Base-by-base conservation (phyloP, 495 filamentous ascomycete species). In the Xylaria intraflava region DNA sequence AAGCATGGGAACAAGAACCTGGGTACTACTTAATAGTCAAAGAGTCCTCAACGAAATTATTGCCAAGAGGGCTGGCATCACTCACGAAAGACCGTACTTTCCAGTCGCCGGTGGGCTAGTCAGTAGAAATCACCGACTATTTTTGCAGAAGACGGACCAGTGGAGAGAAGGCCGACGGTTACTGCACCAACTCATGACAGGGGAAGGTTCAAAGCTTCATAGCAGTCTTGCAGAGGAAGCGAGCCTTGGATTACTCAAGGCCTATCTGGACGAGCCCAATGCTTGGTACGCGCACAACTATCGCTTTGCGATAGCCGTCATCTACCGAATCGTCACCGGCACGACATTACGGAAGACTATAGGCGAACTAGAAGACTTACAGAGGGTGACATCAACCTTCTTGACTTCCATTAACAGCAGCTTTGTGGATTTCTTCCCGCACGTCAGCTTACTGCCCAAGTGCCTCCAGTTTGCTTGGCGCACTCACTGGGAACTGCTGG, bases 391-490 rank as follows among this genome's bases (percentile, higher is more conserved):
- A 17, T 60, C 46, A 2, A 36, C 49, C 3, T 73, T 72, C 40
- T 27, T 68, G 2, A 46, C 46, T 0, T 64, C 51, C 23, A 69
- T 71, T 14, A 56, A 60, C 9, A 31, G 55, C 2, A 70, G 61
- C 33, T 62, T 70, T 31, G 49, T 70, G 14, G 77, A 78, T 49
- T 75, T 60, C 45, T 73, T 73, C 51, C 74, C 76, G 0, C 38
- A 56, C 11, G 51, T 78, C 0, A 58, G 55, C 22, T 45, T 46
- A 14, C 55, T 78, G 0, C 75, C 75, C 1, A 56, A 47, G 10
- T 46, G 48, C 5, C 55, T 80, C 42, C 75, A 78, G 50, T 41
- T 48, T 12, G 4, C 27, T 4, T 77, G 74, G 75, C 65, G 73
- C 0, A 30, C 31, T 14, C 36, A 60, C 39, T 75, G 70, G 68